Percentiles rank a stretch among this genome's conserved stretches.
phyloP scores from a whole-genome alignment of 495 filamentous ascomycete species.

The Tuber microsphaerosporum region DNA sequence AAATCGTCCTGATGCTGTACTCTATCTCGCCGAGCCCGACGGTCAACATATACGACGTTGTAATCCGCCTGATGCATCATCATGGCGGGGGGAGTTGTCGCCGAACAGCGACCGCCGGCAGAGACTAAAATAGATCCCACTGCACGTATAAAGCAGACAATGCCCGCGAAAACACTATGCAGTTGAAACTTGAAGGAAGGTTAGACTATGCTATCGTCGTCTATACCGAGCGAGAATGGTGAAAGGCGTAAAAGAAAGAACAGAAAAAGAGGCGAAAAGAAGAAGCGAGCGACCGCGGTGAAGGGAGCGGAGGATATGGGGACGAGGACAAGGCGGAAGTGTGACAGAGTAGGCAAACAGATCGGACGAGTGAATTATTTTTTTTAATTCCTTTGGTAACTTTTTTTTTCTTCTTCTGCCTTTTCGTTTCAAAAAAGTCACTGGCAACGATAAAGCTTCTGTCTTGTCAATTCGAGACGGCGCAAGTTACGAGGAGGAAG shows the following conservation, averaged over 20 bases:
- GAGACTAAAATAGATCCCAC: slow-evolving; percentile 10
- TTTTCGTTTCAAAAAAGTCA: neutral
- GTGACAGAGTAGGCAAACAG: neutral
- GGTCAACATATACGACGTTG: slow-evolving; percentile 78
- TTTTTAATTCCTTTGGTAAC: neutral
- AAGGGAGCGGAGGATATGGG: neutral
- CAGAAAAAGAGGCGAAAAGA: neutral
- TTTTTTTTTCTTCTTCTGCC: neutral
- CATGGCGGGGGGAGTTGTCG: slow-evolving; percentile 25
- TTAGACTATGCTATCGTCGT: neutral
- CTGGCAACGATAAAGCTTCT: neutral
- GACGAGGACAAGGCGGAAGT: neutral
- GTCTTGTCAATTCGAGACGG: slow-evolving; percentile 35
- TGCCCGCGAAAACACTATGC: neutral
- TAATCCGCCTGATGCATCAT: slow-evolving; percentile 45
- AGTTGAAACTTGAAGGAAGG: neutral
- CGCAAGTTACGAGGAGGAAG: slow-evolving; percentile 27
- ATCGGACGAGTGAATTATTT: neutral
- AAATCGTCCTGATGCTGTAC: slow-evolving; percentile 38
- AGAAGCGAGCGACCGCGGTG: neutral
- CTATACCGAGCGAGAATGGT: neutral
- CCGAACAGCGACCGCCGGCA: slow-evolving; percentile 21
- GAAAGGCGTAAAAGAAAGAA: neutral
- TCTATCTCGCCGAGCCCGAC: slow-evolving; percentile 59
- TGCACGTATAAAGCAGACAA: neutral